Percentiles rank a stretch among this genome's conserved stretches.
These are phyloP conservation scores for Trichoderma sp. DNA, from an alignment of 2,329 filamentous ascomycete species.

Conservation along the genomic window DNA sequence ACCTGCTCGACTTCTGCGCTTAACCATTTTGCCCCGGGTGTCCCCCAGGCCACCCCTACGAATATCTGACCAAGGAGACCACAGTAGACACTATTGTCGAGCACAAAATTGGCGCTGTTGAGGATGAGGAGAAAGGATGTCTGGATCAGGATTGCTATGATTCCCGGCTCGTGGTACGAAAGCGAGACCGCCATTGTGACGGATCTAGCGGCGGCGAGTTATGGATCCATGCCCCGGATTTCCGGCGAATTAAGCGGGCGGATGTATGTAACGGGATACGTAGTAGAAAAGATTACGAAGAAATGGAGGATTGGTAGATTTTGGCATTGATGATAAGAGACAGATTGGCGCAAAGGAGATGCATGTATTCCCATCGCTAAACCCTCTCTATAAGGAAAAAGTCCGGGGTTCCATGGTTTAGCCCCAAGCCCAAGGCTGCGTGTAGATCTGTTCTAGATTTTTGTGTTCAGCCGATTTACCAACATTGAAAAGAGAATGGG, in stretches of 20 bases:
- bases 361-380: background rate
- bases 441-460: background rate
- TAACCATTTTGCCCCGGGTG: slow-evolving; percentile 62
- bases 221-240: background rate
- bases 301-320: background rate
- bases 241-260: background rate
- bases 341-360: background rate
- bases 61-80: slow-evolving; percentile 70
- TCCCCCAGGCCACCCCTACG: slow-evolving; percentile 67
- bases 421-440: background rate
- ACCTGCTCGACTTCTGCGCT: slow-evolving; percentile 47
- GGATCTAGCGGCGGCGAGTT: background rate
- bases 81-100: slow-evolving; percentile 63
- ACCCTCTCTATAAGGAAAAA: background rate
- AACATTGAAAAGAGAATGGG: no score
- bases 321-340: background rate
- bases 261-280: background rate
- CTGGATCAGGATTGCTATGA: slow-evolving; percentile 56
- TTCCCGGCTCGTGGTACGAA: slow-evolving; percentile 61
- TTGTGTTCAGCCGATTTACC: background rate
- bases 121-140: slow-evolving; percentile 61
- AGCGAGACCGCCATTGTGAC: slow-evolving; percentile 23
- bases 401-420: background rate
- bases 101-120: slow-evolving; percentile 53
- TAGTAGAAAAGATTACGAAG: background rate